Conservation (phyloP, 1,284 basidiomycete species). For the Kwoniella shivajii region DNA sequence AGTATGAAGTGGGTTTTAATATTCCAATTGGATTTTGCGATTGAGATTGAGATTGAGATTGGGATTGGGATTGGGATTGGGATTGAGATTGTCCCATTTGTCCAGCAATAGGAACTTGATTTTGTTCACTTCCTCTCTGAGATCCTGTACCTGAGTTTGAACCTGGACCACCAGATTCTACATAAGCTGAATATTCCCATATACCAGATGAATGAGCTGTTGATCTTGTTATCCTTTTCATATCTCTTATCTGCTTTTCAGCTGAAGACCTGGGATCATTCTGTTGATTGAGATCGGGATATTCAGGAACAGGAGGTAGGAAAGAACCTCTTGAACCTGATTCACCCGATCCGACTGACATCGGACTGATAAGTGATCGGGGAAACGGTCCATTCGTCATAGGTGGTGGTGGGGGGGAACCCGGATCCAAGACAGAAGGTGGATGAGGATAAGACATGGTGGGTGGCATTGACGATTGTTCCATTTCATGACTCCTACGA, state of each 20-base stretch:
- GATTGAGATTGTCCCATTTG: background rate
- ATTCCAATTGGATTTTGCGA: background rate
- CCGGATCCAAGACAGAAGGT: too few species aligned
- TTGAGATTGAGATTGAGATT: background rate
- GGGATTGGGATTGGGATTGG: background rate
- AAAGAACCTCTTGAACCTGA: background rate
- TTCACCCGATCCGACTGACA: constrained; percentile 3
- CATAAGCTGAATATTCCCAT: constrained; percentile 21
- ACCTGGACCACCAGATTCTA: too few species aligned
- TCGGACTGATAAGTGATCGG: background rate
- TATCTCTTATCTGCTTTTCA: background rate
- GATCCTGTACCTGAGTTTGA: too few species aligned
- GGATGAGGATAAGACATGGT: background rate
- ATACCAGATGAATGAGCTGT: constrained; percentile 13
- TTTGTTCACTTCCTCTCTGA: background rate
- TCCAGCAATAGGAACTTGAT: background rate
- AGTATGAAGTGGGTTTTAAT: background rate
- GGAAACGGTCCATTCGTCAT: background rate
- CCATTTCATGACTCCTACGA: background rate
- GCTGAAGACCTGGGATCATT: too few species aligned
- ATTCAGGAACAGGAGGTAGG: constrained; percentile 7
- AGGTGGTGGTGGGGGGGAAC: background rate
- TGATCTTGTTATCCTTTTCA: constrained; percentile 9
- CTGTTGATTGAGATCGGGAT: background rate
- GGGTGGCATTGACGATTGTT: background rate